phyloP scores from a whole-genome alignment of 2,329 filamentous ascomycete genomes.

The Sclerotinia subarctica region DNA sequence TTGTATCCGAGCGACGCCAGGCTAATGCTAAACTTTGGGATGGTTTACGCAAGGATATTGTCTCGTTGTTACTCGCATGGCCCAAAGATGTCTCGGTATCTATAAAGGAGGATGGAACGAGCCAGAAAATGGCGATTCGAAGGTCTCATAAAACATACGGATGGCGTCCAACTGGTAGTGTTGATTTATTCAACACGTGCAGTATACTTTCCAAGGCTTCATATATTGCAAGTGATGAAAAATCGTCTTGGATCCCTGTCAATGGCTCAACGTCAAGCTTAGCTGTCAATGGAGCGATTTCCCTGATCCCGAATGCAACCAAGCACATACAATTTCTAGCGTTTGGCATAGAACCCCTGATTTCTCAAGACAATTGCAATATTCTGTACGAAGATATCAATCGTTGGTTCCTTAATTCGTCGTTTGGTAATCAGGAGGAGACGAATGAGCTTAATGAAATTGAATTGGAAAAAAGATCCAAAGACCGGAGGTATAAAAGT shows the following conservation, averaged over 20 bases:
- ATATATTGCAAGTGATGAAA: conserved; percentile 53
- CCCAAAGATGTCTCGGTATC: conserved; percentile 53
- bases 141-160: background rate
- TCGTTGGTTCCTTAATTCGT: conserved; percentile 68
- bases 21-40: conserved; percentile 60
- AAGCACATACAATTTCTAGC: conserved; percentile 78
- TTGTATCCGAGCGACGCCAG: conserved; percentile 49
- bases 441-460: conserved; percentile 38
- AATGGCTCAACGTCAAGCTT: conserved; percentile 62
- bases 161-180: background rate
- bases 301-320: conserved; percentile 64
- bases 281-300: conserved; percentile 68
- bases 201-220: conserved; percentile 64
- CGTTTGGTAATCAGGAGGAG: conserved; percentile 65
- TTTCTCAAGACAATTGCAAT: conserved; percentile 54
- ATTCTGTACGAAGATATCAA: conserved; percentile 78
- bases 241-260: conserved; percentile 64
- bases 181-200: conserved; percentile 39
- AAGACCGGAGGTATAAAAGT: conserved; percentile 45
- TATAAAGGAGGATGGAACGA: conserved; percentile 48
- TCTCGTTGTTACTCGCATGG: conserved; percentile 70
- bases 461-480: conserved; percentile 40
- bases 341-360: conserved; percentile 67
- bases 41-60: conserved; percentile 43
- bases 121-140: conserved; percentile 33